These are phyloP conservation scores for Arthrobotrys entomopaga DNA, from an alignment of 2,329 filamentous ascomycete genomes.

Conservation along the genomic window DNA sequence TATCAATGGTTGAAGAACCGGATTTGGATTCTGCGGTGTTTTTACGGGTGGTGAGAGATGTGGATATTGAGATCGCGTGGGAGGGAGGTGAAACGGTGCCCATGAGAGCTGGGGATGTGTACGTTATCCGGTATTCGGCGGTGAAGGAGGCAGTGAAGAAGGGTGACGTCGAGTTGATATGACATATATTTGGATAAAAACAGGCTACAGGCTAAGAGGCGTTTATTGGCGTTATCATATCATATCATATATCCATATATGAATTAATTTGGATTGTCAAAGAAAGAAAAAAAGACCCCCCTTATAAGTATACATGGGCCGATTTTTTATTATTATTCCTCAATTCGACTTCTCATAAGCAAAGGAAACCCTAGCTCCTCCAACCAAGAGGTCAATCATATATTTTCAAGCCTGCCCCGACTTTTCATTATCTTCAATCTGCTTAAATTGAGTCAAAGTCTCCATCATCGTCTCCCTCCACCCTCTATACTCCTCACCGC, in stretches of 20 bases:
- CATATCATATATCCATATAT: background rate
- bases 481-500: constrained; percentile 61
- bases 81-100: constrained; percentile 59
- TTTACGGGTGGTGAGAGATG: constrained; percentile 74
- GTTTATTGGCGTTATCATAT: constrained; percentile 10
- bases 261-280: background rate
- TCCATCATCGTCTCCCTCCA: constrained; percentile 62
- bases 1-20: constrained; percentile 90
- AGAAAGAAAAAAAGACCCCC: background rate
- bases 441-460: constrained; percentile 59
- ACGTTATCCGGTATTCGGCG: constrained; percentile 60
- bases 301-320: too few species aligned
- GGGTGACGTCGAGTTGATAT: constrained; percentile 61
- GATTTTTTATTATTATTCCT: too few species aligned
- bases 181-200: background rate
- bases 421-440: constrained; percentile 58
- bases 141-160: constrained; percentile 59
- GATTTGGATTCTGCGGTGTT: constrained; percentile 88
- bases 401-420: background rate
- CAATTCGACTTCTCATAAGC: too few species aligned
- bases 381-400: too few species aligned
- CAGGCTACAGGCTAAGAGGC: background rate
- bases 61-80: constrained; percentile 57
- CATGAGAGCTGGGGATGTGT: constrained; percentile 60
- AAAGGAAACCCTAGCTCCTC: too few species aligned